Conservation (phyloP, 805 yeast genomes). For the Isabelozyma pseudorhagii region DNA sequence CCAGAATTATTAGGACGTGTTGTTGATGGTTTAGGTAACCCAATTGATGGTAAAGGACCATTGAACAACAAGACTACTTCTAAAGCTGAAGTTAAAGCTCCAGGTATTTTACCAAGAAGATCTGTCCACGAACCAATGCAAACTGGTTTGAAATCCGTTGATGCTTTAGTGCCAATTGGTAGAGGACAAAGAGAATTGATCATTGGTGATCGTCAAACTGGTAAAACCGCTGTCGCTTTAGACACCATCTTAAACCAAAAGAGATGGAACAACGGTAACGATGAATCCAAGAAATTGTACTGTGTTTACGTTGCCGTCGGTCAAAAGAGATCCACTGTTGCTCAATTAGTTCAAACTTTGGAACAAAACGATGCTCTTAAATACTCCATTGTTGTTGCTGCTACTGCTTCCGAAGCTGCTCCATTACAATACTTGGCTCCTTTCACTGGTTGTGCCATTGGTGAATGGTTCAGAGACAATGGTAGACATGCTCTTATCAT, state of each 20-base stretch:
- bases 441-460: constrained; percentile 98
- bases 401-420: constrained; percentile 99
- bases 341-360: constrained; percentile 98
- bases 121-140: constrained; percentile 99
- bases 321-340: constrained; percentile 99
- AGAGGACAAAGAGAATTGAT: constrained; percentile 99
- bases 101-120: constrained; percentile 99
- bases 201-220: constrained; percentile 99
- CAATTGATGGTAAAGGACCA: constrained; percentile 99
- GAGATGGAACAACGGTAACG: constrained; percentile 94
- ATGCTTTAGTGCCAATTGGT: constrained; percentile 98
- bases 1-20: constrained; percentile 98
- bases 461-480: constrained; percentile 99
- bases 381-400: constrained; percentile 97
- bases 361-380: constrained; percentile 98
- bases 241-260: constrained; percentile 99
- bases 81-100: constrained; percentile 99
- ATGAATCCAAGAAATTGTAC: constrained; percentile 97
- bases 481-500: constrained; percentile 95
- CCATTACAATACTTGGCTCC: constrained; percentile 99
- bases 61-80: constrained; percentile 77
- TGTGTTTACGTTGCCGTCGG: constrained; percentile 99
- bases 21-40: constrained; percentile 98
- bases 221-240: constrained; percentile 98
- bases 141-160: constrained; percentile 99